Evolutionary conservation across 371 early-diverging fungal genomes (phyloP), one percentile per base, ranked within the genome.

Genomic region (Cladochytrium tenue): DNA sequence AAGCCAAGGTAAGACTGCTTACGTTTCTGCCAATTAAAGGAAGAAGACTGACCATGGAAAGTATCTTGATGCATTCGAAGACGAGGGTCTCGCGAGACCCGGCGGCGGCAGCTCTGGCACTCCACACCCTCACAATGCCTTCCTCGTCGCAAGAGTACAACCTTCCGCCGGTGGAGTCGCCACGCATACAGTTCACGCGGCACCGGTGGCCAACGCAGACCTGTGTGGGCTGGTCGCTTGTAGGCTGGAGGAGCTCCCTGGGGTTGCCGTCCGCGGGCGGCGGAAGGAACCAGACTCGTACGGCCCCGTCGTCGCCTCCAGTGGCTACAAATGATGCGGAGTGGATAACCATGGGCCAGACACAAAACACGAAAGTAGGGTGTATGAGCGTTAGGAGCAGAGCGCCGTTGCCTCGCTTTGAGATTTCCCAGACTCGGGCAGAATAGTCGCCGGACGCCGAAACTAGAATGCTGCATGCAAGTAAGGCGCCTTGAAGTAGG

Each of bases 81-180:
- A 31, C 59, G 17, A 60, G 35, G 2, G n/a, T 52, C 25, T 28
- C 52, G 1, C 32, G 61, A 20, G 31, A 32, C 7, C 59, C 63
- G 10, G 34, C 60, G 2, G 58, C n/a, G 20, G 57, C 52, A 35
- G 55, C 60, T 17, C 27, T 28, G 26, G 70, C 67, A 62, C 64
- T 72, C 81, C 81, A 81, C 17, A 81, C 74, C 25, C 74, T 65
- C 23, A 81, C 31, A 17, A 60, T 27, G 1, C 75, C 79, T 0
- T 55, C 53, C 2, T 68, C 77, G 63, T 78, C 77, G 1, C 59
- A 79, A 20, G 70, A 67, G 59, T 63, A 81, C 63, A 81, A 58
- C 58, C 66, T 57, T 15, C 36, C 27, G 0, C 81, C 81, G 32
- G 64, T 70, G 17, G 51, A 23, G 52, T 76, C 77, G 64, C 78